Percentiles rank a stretch among this genome's conserved stretches.
phyloP scores from a whole-genome alignment of 78 protist species.

The Dictyostelium brefeldianum region DNA sequence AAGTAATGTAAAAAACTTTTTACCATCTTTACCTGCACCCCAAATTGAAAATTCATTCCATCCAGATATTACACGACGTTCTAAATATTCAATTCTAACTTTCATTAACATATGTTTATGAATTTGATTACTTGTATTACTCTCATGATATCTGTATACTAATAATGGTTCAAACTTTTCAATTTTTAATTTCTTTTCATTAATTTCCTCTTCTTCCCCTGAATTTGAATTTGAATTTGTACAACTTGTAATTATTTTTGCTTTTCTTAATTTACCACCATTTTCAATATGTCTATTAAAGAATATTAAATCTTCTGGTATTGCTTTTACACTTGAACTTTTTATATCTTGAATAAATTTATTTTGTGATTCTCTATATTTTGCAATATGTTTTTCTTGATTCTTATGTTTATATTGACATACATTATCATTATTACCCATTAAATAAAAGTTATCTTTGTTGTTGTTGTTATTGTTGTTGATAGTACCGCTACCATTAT shows the following conservation, averaged over 20 bases:
- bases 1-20: constrained; percentile 53
- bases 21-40: constrained; percentile 85
- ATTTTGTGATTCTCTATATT: constrained; percentile 16
- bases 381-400: constrained; percentile 38
- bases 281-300: constrained; percentile 53
- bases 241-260: not conserved
- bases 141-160: constrained; percentile 54
- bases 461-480: not conserved
- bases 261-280: constrained; percentile 29
- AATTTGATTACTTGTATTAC: constrained; percentile 47
- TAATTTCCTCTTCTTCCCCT: not conserved
- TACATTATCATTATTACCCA: constrained; percentile 30
- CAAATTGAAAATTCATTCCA: constrained; percentile 68
- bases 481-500: not conserved
- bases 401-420: constrained; percentile 31
- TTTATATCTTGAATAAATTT: constrained; percentile 3
- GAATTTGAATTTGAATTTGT: not conserved
- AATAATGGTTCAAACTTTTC: constrained; percentile 37
- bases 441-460: not conserved
- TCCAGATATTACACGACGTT: constrained; percentile 14
- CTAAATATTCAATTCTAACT: constrained; percentile 45
- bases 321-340: not conserved
- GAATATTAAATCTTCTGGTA: constrained; percentile 76
- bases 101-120: constrained; percentile 59
- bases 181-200: not conserved